Evolutionary conservation across 352 stramenopile genomes (phyloP).

Genomic region (Pythium guiyangense): DNA sequence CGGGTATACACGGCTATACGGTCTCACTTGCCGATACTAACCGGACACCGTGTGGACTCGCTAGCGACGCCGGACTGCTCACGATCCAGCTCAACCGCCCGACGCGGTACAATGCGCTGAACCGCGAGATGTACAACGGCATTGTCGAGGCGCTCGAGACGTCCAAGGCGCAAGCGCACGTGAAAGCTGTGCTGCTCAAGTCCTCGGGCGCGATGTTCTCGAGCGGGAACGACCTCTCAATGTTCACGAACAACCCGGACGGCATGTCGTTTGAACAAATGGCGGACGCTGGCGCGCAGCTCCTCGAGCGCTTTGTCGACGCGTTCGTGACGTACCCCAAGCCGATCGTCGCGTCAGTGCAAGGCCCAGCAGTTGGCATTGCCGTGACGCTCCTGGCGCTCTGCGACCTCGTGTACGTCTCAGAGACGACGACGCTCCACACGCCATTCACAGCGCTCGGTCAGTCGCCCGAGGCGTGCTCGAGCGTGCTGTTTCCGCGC

Average conservation of each 20-base stretch:
- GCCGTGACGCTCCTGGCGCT: constrained; percentile 85
- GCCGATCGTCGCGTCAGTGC: constrained; percentile 85
- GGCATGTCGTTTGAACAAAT: constrained; percentile 54
- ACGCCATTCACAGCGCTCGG: constrained; percentile 90
- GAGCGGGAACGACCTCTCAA: constrained; percentile 85
- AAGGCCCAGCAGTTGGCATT: constrained; percentile 89
- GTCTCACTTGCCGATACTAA: no score
- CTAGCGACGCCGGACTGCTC: constrained; percentile 54
- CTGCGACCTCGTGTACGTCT: constrained; percentile 89
- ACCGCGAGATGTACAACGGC: constrained; percentile 76
- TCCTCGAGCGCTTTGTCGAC: constrained; percentile 65
- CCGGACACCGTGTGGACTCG: no score
- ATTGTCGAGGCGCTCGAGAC: constrained; percentile 65
- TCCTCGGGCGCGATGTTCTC: constrained; percentile 86
- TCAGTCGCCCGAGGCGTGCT: constrained; percentile 89
- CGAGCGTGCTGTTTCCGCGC: constrained; percentile 75
- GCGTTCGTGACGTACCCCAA: constrained; percentile 88
- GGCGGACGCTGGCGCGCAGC: constrained; percentile 44
- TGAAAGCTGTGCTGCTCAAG: constrained; percentile 86
- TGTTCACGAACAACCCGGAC: constrained; percentile 60
- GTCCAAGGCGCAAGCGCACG: constrained; percentile 51
- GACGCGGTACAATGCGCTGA: constrained; percentile 87
- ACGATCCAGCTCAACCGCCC: constrained; percentile 79
- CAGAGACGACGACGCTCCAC: constrained; percentile 85
- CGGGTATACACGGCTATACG: not conserved